Conservation (phyloP, 1,284 basidiomycete genomes). For the Fomitopsis betulina region DNA sequence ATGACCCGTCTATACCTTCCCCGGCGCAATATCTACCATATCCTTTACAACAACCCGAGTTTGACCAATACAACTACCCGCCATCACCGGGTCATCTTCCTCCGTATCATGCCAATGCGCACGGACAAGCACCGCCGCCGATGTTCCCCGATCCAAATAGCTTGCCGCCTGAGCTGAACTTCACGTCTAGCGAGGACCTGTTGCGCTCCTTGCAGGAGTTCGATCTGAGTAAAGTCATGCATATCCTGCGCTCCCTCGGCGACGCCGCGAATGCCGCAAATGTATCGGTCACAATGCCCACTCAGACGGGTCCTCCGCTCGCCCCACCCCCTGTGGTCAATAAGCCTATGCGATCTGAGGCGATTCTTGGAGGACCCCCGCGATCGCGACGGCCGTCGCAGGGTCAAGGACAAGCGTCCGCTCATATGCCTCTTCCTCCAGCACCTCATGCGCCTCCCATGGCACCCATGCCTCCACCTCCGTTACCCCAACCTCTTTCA, state of each 20-base stretch:
- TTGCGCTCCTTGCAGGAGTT: slow-evolving; percentile 65
- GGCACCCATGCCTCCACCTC: slow-evolving; percentile 19
- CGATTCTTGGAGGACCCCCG: slow-evolving; percentile 29
- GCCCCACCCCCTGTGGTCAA: slow-evolving; percentile 22
- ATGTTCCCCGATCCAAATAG: slow-evolving; percentile 28
- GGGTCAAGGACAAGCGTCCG: slow-evolving; percentile 21
- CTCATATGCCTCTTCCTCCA: slow-evolving; percentile 1
- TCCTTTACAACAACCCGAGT: slow-evolving; percentile 9
- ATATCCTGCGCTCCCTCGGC: slow-evolving; percentile 56
- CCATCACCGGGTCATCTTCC: slow-evolving; percentile 20
- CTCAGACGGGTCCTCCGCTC: slow-evolving; percentile 19
- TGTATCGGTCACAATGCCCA: slow-evolving; percentile 30
- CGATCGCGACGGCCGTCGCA: slow-evolving; percentile 29
- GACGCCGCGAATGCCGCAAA: slow-evolving; percentile 49
- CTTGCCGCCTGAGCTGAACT: slow-evolving; percentile 40
- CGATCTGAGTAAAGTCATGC: slow-evolving; percentile 65
- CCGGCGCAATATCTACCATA: slow-evolving; percentile 12
- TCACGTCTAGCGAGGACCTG: slow-evolving; percentile 67
- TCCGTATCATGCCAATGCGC: not conserved
- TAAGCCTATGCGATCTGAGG: slow-evolving; percentile 41
- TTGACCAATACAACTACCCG: slow-evolving; percentile 17
- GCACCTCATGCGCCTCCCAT: not conserved
- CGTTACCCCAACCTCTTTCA: slow-evolving; percentile 20
- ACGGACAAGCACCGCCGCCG: slow-evolving; percentile 3
- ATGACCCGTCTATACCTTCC: slow-evolving; percentile 17